Evolutionary conservation across 139 green algal genomes (phyloP).

Genomic region (Coelastrella sp.): DNA sequence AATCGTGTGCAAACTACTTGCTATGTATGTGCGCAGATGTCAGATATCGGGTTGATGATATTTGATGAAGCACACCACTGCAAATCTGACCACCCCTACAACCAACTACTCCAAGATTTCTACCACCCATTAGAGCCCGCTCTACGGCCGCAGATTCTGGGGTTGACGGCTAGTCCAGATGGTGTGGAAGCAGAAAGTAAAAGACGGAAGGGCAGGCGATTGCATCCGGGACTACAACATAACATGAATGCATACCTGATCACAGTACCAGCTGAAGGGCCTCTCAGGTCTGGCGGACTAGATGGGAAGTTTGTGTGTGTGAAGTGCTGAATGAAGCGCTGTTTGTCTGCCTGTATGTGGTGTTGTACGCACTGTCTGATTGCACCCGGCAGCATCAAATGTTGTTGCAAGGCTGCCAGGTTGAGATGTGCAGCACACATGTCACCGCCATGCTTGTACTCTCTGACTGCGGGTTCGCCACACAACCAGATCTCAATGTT

Average conservation of each 20-base stretch:
- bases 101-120: slow-evolving; percentile 47
- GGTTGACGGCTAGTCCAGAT: slow-evolving; percentile 40
- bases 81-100: slow-evolving; percentile 58
- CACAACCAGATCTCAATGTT: too few relatives aligned
- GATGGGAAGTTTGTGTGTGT: too few relatives aligned
- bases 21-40: slow-evolving; percentile 37
- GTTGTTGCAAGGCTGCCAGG: too few relatives aligned
- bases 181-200: slow-evolving; percentile 1
- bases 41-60: slow-evolving; percentile 56
- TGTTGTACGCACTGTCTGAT: too few relatives aligned
- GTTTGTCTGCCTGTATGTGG: too few relatives aligned
- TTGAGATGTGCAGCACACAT: too few relatives aligned
- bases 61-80: slow-evolving; percentile 69
- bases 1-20: background rate
- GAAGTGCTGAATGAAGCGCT: too few relatives aligned
- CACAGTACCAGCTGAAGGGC: slow-evolving; percentile 35
- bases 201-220: background rate
- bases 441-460: too few relatives aligned
- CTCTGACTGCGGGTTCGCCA: too few relatives aligned
- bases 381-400: too few relatives aligned
- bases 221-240: slow-evolving; percentile 31
- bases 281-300: slow-evolving; percentile 43
- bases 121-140: background rate
- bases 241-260: slow-evolving; percentile 39
- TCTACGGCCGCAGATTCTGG: slow-evolving; percentile 28